phyloP scores from a whole-genome alignment of 1,284 basidiomycete genomes.

The Rhodofomes roseus region DNA sequence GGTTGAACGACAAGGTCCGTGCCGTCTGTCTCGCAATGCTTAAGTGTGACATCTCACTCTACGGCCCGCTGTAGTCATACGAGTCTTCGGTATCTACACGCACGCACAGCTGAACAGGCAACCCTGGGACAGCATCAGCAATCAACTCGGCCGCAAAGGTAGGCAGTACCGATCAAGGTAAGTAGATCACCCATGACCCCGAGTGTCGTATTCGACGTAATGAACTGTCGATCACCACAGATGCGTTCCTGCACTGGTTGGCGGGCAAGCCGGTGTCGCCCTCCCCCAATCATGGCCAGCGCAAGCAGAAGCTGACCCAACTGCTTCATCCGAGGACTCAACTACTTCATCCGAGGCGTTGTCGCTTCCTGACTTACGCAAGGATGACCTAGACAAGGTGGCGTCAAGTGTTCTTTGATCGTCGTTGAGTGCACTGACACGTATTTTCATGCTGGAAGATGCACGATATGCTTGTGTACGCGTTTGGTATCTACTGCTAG shows the following conservation, averaged over 20 bases:
- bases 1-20: slow-evolving; percentile 37
- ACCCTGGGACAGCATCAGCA: slow-evolving; percentile 54
- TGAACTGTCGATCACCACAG: background rate
- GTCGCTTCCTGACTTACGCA: slow-evolving; percentile 24
- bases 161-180: slow-evolving; percentile 42
- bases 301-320: background rate
- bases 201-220: background rate
- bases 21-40: slow-evolving; percentile 39
- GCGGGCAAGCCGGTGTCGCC: slow-evolving; percentile 41
- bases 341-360: too few species aligned
- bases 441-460: background rate
- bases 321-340: too few species aligned
- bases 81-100: slow-evolving; percentile 59
- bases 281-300: slow-evolving; percentile 28
- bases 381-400: slow-evolving; percentile 44
- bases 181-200: background rate
- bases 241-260: slow-evolving; percentile 24
- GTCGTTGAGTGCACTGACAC: background rate
- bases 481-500: background rate
- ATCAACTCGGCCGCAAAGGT: slow-evolving; percentile 48
- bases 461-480: slow-evolving; percentile 46
- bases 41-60: background rate
- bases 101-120: slow-evolving; percentile 52
- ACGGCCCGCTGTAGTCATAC: slow-evolving; percentile 38
- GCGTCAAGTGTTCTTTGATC: background rate